These are phyloP conservation scores for Ormosia emarginata DNA, from an alignment of 306 rosid species.

Conservation along the genomic window DNA sequence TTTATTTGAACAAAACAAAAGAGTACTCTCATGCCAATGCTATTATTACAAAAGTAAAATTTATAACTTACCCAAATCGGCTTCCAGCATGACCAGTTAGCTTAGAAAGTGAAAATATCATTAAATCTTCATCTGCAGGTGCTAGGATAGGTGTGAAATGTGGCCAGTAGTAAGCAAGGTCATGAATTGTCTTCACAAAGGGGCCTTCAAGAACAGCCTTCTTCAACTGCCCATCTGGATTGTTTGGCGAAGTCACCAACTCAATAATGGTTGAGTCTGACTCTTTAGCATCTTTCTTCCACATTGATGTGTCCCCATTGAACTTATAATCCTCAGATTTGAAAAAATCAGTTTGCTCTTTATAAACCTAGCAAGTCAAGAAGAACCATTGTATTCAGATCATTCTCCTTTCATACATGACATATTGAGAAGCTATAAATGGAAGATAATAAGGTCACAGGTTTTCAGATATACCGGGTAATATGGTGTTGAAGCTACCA, in stretches of 20 bases:
- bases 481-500: conserved; percentile 37
- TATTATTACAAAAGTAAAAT: neutral
- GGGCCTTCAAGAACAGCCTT: conserved; percentile 33
- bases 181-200: conserved; percentile 34
- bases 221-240: conserved; percentile 52
- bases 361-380: conserved; percentile 26
- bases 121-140: conserved; percentile 44
- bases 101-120: conserved; percentile 52
- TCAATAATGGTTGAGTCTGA: conserved; percentile 31
- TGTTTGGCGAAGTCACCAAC: conserved; percentile 59
- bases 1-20: too few species aligned
- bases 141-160: conserved; percentile 46
- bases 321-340: conserved; percentile 29
- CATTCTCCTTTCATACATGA: neutral
- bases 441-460: neutral
- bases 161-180: conserved; percentile 56
- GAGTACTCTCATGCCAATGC: too few species aligned
- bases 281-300: neutral
- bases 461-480: conserved; percentile 19
- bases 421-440: neutral
- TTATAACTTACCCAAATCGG: conserved; percentile 40
- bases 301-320: conserved; percentile 33
- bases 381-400: neutral
- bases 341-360: conserved; percentile 35
- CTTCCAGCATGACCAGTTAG: conserved; percentile 55